Percentiles rank a stretch among this genome's conserved stretches.
Conservation (phyloP, 768 basidiomycete species). For the Filobasidium floriforme region DNA sequence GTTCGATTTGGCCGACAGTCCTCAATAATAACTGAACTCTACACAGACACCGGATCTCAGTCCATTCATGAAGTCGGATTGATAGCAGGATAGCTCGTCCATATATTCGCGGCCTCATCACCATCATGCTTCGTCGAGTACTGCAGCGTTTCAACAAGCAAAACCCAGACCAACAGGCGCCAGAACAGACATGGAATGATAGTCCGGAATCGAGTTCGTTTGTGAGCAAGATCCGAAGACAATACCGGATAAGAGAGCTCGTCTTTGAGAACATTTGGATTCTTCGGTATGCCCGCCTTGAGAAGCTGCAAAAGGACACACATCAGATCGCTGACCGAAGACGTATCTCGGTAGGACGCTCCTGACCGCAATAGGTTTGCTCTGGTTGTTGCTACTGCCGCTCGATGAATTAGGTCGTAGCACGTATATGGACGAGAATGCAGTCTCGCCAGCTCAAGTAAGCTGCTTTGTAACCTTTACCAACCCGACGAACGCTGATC, state of each 20-base stretch:
- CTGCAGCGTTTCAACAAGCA: constrained; percentile 3
- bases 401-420: constrained; percentile 56
- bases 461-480: neutral
- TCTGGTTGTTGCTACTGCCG: constrained; percentile 80
- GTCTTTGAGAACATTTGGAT: neutral
- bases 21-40: too few species aligned
- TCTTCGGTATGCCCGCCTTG: neutral
- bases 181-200: neutral
- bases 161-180: neutral
- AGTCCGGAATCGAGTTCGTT: neutral
- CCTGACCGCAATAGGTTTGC: constrained; percentile 60
- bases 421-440: constrained; percentile 91
- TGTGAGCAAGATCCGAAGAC: neutral
- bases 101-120: neutral
- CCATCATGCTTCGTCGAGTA: neutral
- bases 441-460: constrained; percentile 85
- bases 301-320: neutral
- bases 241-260: neutral
- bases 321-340: neutral
- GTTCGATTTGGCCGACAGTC: too few species aligned
- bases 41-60: too few species aligned
- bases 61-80: neutral
- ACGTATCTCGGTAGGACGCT: constrained; percentile 27
- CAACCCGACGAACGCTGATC: too few species aligned
- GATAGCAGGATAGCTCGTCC: neutral